Percentiles rank a stretch among this genome's conserved stretches.
Evolutionary conservation across 495 filamentous ascomycete species (phyloP).

Genomic region (Venustampulla echinocandica): DNA sequence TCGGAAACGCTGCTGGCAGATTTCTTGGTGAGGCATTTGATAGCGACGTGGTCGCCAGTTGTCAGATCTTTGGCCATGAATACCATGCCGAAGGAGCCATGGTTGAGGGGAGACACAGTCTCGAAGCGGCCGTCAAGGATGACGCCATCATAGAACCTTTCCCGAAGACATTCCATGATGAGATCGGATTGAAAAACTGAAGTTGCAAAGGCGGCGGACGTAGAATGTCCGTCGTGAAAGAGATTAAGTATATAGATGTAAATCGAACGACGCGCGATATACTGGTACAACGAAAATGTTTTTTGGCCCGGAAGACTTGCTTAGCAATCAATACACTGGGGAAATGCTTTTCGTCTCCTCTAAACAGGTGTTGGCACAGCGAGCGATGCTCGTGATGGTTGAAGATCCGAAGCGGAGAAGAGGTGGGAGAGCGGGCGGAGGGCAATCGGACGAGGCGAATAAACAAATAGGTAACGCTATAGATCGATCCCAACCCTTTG

Average conservation of each 20-base stretch:
- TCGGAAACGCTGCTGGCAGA: slow-evolving; percentile 41
- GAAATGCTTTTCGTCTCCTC: slow-evolving; percentile 26
- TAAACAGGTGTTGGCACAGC: slow-evolving; percentile 24
- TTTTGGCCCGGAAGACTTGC: slow-evolving; percentile 25
- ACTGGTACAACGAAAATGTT: slow-evolving; percentile 22
- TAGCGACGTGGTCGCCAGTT: slow-evolving; percentile 72
- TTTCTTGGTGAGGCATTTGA: slow-evolving; percentile 89
- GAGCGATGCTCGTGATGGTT: slow-evolving; percentile 14
- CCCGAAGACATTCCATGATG: slow-evolving; percentile 71
- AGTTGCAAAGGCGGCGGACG: too few relatives aligned
- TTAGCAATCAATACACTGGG: slow-evolving; percentile 25
- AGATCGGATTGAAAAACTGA: slow-evolving; percentile 33
- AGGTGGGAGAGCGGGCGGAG: neutral
- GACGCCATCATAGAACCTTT: slow-evolving; percentile 62
- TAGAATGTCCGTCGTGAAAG: slow-evolving; percentile 63
- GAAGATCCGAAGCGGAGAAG: neutral
- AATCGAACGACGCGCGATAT: slow-evolving; percentile 14
- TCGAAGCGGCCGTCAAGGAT: slow-evolving; percentile 79
- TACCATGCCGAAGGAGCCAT: slow-evolving; percentile 97
- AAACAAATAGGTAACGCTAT: slow-evolving; percentile 29
- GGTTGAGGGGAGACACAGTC: slow-evolving; percentile 88
- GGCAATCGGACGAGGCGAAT: neutral
- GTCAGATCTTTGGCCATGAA: slow-evolving; percentile 76
- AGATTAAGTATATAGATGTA: slow-evolving; percentile 5
- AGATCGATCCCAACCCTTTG: slow-evolving; percentile 15